Evolutionary conservation across 352 stramenopile genomes (phyloP).

Genomic region (Aphanomyces astaci): DNA sequence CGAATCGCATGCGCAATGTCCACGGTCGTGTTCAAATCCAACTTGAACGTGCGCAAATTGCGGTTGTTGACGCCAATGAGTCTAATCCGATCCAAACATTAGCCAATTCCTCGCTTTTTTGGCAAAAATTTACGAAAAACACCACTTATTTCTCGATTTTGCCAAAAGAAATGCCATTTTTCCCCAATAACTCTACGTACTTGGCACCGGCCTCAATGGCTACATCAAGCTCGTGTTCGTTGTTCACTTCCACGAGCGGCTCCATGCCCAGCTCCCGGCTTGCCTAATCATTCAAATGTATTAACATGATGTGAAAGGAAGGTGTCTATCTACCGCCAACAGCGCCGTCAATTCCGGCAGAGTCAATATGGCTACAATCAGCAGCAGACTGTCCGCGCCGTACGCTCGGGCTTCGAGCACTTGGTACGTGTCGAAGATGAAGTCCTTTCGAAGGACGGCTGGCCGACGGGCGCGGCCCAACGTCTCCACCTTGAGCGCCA

Average conservation of each 20-base stretch:
- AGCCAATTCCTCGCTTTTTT: too few species aligned
- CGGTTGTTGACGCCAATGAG: slow-evolving; percentile 99
- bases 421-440: slow-evolving; percentile 94
- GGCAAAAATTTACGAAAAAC: too few species aligned
- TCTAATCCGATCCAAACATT: slow-evolving; percentile 21
- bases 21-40: slow-evolving; percentile 94
- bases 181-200: too few species aligned
- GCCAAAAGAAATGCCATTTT: too few species aligned
- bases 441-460: slow-evolving; percentile 89
- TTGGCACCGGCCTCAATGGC: slow-evolving; percentile 86
- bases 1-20: slow-evolving; percentile 81
- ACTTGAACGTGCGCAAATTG: slow-evolving; percentile 97
- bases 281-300: slow-evolving; percentile 32
- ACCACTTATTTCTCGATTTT: too few species aligned
- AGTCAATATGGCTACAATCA: slow-evolving; percentile 93
- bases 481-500: slow-evolving; percentile 39
- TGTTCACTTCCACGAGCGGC: slow-evolving; percentile 97
- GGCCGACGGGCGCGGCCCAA: slow-evolving; percentile 35
- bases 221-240: slow-evolving; percentile 90
- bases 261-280: slow-evolving; percentile 91
- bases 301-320: background rate
- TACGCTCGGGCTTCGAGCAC: slow-evolving; percentile 89
- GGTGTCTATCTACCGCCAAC: slow-evolving; percentile 47
- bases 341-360: slow-evolving; percentile 47
- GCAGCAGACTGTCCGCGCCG: slow-evolving; percentile 94